Conservation (phyloP, 2,329 filamentous ascomycete genomes). For the Mariannaea elegans region DNA sequence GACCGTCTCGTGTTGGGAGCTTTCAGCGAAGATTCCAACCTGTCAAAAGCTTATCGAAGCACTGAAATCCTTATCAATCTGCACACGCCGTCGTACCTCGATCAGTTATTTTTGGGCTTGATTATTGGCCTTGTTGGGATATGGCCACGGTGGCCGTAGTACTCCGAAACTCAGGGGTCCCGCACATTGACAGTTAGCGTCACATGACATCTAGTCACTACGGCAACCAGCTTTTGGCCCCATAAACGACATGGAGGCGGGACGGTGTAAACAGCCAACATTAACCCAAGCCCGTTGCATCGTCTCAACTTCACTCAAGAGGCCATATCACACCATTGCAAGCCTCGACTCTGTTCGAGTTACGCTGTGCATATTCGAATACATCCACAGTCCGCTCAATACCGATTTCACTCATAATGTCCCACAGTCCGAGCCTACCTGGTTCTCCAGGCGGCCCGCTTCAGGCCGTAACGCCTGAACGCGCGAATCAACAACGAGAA, state of each 20-base stretch:
- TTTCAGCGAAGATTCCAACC: conserved; percentile 26
- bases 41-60: conserved; percentile 36
- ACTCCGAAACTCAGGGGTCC: neutral
- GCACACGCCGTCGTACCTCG: conserved; percentile 29
- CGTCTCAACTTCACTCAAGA: conserved; percentile 1
- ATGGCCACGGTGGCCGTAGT: conserved; percentile 26
- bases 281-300: conserved; percentile 11
- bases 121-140: conserved; percentile 29
- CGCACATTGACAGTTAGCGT: conserved; percentile 10
- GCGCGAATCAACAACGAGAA: conserved; percentile 62
- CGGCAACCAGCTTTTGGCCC: conserved; percentile 31
- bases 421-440: conserved; percentile 55
- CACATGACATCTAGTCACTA: conserved; percentile 35
- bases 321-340: conserved; percentile 26
- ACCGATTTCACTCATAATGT: conserved; percentile 27
- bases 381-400: neutral
- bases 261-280: conserved; percentile 37
- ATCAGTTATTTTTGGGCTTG: conserved; percentile 27
- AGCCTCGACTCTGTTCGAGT: conserved; percentile 20
- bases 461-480: conserved; percentile 69
- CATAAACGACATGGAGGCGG: conserved; percentile 28
- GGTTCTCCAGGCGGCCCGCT: conserved; percentile 67
- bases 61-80: conserved; percentile 26
- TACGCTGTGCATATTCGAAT: conserved; percentile 11
- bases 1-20: conserved; percentile 23